Evolutionary conservation across 495 filamentous ascomycete species (phyloP).

Genomic region (Penicillium salamii): DNA sequence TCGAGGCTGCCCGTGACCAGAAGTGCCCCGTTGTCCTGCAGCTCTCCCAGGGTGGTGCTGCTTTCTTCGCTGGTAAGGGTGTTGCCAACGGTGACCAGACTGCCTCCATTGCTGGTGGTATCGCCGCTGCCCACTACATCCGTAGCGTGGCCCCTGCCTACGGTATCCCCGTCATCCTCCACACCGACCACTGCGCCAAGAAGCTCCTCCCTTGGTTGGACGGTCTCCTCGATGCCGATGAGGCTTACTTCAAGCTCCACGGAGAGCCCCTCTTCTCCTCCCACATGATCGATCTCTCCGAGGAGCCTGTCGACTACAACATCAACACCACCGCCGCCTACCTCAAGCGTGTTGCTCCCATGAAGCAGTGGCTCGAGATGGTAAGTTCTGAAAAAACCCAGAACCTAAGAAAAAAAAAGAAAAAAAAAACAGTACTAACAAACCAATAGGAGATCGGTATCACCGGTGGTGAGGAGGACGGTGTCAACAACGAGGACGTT

Average conservation of each 20-base stretch:
- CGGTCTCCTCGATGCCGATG: slow-evolving; percentile 89
- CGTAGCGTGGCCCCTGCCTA: slow-evolving; percentile 83
- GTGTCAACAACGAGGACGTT: slow-evolving; percentile 66
- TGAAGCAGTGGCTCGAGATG: slow-evolving; percentile 99
- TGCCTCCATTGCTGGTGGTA: slow-evolving; percentile 81
- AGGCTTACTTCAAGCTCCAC: slow-evolving; percentile 87
- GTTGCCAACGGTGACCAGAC: slow-evolving; percentile 81
- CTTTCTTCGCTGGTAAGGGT: slow-evolving; percentile 92
- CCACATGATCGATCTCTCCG: slow-evolving; percentile 97
- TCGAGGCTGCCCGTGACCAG: slow-evolving; percentile 89
- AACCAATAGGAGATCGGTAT: slow-evolving; percentile 76
- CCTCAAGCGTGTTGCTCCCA: slow-evolving; percentile 82
- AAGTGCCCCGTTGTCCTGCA: slow-evolving; percentile 89
- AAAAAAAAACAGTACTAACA: slow-evolving; percentile 11
- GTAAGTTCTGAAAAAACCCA: no score
- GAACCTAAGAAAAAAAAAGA: no score
- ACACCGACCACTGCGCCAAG: slow-evolving; percentile 93
- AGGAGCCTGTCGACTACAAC: slow-evolving; percentile 87
- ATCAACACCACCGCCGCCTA: slow-evolving; percentile 87
- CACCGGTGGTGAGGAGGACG: slow-evolving; percentile 94
- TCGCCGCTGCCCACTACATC: slow-evolving; percentile 93
- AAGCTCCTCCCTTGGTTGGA: slow-evolving; percentile 95
- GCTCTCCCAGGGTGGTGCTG: slow-evolving; percentile 88
- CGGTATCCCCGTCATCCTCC: slow-evolving; percentile 85
- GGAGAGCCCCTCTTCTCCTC: slow-evolving; percentile 89